Evolutionary conservation across 1,139 yeast species (phyloP), one percentile per base, ranked within the genome.

Genomic region (Nakaseomyces sp.): DNA sequence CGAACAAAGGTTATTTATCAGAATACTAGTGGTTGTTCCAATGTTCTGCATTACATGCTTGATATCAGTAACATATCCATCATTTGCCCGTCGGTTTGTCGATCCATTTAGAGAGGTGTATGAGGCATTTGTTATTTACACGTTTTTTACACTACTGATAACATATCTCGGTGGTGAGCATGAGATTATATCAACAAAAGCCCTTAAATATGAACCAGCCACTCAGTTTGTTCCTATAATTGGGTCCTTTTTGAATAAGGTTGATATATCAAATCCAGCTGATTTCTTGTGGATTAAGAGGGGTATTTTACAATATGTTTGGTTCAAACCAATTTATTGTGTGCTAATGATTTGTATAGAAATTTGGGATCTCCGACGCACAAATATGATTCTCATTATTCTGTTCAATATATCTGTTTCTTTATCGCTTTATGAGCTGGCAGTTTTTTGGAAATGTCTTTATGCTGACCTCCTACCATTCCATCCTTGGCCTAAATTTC

Each of bases 91-190:
- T 36, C 43, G 55, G 2, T 58, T 81, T 19, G 56, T 89, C 9
- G 94, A 82, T 50, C 95, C 96, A 0, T 55, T 84, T 1, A 70
- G 94, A 44, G 98, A 91, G 58, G 78, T 89, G 1, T 91, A 91
- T 63, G 99, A 93, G 64, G 96, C 97, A 0, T 86, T 93, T 65
- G 96, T 89, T 37, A 85, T 91, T 37, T 93, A 91, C 62, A 88
- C 96, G 2, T 91, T 91, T 63, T 89, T 86, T 66, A 76, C 91
- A 19, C 70, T 89, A 32, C 68, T 93, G 45, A 87, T 94, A 1
- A 77, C 81, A 49, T 75, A 87, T 70, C 72, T 91, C 10, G 97
- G 97, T 0, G 99, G 98, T 22, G 98, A 91, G 60, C 68, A 95
- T 41, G 78, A 77, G 50, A 87, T 91, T 31, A 81, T 91, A n/a